These are phyloP conservation scores for Barnettozyma populi DNA, from an alignment of 805 yeast species.

Conservation along the genomic window DNA sequence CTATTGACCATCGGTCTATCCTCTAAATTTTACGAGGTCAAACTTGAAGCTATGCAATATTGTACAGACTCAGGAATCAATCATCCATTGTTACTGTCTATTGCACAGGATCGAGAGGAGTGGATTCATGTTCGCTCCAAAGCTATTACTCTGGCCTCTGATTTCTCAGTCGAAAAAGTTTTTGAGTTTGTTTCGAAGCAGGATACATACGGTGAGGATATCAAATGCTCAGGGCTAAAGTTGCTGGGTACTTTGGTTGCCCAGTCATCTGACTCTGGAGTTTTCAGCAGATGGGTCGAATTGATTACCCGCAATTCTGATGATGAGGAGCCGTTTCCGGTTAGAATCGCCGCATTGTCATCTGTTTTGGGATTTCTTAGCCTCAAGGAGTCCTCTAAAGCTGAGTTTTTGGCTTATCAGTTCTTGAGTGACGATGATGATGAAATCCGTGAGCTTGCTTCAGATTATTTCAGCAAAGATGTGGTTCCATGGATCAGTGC, in stretches of 20 bases:
- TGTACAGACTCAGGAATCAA: conserved; percentile 13
- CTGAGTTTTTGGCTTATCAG: conserved; percentile 28
- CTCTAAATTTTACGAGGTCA: conserved; percentile 42
- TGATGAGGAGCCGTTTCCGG: conserved; percentile 41
- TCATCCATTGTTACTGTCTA: conserved; percentile 9
- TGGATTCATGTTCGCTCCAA: conserved; percentile 43
- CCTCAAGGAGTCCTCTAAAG: conserved; percentile 10
- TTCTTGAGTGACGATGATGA: conserved; percentile 64
- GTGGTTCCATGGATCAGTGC: conserved; percentile 35
- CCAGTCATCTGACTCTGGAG: conserved; percentile 24
- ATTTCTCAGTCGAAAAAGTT: conserved; percentile 21
- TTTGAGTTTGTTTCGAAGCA: conserved; percentile 28
- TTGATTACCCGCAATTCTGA: conserved; percentile 16
- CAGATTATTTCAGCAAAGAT: conserved; percentile 33
- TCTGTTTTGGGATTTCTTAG: conserved; percentile 33
- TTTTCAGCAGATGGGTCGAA: conserved; percentile 12
- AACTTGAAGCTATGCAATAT: conserved; percentile 34
- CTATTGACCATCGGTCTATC: conserved; percentile 31
- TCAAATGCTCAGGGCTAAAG: conserved; percentile 45
- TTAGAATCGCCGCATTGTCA: conserved; percentile 40
- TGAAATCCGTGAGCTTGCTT: conserved; percentile 45
- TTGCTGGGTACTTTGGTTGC: conserved; percentile 43
- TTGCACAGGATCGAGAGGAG: conserved; percentile 23
- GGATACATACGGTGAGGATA: conserved; percentile 36
- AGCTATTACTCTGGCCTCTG: conserved; percentile 25